Percentiles rank a stretch among this genome's conserved stretches.
Conservation (phyloP, 257 asterid species). For the Gentiana macrophylla region DNA sequence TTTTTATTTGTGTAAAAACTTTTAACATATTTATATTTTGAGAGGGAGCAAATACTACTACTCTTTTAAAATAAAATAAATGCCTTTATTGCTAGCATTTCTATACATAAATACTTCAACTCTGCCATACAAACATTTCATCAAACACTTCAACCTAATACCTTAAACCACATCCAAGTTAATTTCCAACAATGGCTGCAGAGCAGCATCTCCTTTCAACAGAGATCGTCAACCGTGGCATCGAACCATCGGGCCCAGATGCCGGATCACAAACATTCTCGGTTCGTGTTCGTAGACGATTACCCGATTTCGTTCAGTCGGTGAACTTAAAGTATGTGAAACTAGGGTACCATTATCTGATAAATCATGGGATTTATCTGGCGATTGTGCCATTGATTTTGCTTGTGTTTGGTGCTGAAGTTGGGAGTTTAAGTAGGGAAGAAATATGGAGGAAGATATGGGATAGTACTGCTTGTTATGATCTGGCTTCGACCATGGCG, state of each 20-base stretch:
- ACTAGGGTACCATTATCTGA: slow-evolving; percentile 75
- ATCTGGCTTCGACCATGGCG: slow-evolving; percentile 50
- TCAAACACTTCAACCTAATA: no score
- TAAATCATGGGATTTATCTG: slow-evolving; percentile 62
- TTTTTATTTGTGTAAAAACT: no score
- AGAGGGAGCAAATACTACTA: no score
- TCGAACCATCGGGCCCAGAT: slow-evolving; percentile 60
- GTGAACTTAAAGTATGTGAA: slow-evolving; percentile 86
- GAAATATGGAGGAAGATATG: slow-evolving; percentile 67
- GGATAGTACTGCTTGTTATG: slow-evolving; percentile 60
- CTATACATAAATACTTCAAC: no score
- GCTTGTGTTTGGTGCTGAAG: slow-evolving; percentile 62
- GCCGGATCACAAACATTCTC: slow-evolving; percentile 75
- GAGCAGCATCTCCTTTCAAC: slow-evolving; percentile 72
- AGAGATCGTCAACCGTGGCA: slow-evolving; percentile 80
- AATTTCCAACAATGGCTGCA: slow-evolving; percentile 27
- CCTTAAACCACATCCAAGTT: no score
- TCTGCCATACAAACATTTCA: no score
- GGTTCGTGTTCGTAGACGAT: slow-evolving; percentile 59
- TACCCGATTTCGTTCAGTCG: slow-evolving; percentile 84
- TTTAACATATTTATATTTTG: no score
- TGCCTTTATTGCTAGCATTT: no score
- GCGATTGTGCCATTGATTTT: slow-evolving; percentile 66
- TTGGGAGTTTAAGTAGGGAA: slow-evolving; percentile 68
- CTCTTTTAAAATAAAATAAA: no score